These are phyloP conservation scores for Xylariales sp. DNA, from an alignment of 2,329 filamentous ascomycete species.

Conservation along the genomic window DNA sequence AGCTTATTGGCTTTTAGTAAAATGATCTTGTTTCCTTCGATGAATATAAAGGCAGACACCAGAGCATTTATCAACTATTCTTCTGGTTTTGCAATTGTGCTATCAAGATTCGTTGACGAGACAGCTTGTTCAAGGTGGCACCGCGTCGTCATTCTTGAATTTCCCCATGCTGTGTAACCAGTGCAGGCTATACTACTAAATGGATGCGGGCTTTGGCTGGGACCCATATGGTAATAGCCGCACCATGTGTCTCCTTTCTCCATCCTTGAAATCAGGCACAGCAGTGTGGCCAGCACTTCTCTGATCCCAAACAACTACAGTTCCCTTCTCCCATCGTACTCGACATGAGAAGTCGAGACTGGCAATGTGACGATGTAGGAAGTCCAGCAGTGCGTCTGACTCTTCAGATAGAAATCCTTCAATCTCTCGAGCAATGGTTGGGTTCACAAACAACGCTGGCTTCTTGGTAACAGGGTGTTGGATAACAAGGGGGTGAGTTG, in stretches of 20 bases:
- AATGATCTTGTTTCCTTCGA: too few relatives aligned
- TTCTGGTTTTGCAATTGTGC: too few relatives aligned
- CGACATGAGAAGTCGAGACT: conserved; percentile 27
- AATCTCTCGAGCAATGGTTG: conserved; percentile 21
- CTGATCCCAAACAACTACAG: conserved; percentile 26
- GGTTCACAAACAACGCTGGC: conserved; percentile 22
- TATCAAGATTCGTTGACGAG: too few relatives aligned
- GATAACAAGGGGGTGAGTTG: conserved; percentile 23
- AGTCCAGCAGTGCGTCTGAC: conserved; percentile 19
- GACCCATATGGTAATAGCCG: conserved; percentile 24
- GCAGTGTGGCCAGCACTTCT: conserved; percentile 19
- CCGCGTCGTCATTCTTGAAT: too few relatives aligned
- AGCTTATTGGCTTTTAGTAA: too few relatives aligned
- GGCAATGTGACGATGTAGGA: conserved; percentile 22
- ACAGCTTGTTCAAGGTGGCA: too few relatives aligned
- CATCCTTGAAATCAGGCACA: conserved; percentile 23
- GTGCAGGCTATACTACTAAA: conserved; percentile 1
- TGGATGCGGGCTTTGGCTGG: conserved; percentile 11
- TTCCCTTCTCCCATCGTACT: conserved; percentile 22
- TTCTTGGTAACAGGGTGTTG: conserved; percentile 22
- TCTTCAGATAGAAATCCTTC: conserved; percentile 25
- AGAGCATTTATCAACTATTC: too few relatives aligned
- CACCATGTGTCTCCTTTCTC: conserved; percentile 25
- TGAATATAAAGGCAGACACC: too few relatives aligned
- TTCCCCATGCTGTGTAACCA: too few relatives aligned